Base-by-base conservation (phyloP, 1,284 basidiomycete genomes). In the Cryptococcus sp. region DNA sequence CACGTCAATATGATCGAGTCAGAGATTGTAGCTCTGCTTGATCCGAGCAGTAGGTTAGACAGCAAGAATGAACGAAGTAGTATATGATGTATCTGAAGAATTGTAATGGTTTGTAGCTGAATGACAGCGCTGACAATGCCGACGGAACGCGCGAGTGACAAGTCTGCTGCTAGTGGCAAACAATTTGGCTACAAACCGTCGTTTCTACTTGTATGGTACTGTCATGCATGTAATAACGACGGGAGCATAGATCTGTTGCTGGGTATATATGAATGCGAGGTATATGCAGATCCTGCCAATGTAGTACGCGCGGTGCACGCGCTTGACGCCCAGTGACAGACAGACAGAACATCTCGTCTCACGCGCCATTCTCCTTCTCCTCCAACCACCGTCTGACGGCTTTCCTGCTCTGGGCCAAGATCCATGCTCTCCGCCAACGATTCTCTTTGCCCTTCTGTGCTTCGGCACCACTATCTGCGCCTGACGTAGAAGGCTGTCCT, bases 341-440 rank as follows among this genome's bases (percentile, higher is more conserved):
- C 25, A 19, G 40, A 39, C 35, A 50, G 22, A 50, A 30, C 2
- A 40, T 13, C 1, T 35, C 5, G 10, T 23, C 17, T 22, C 17
- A 5, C 23, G 38, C 8, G 27, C 42, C 10, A 63, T 65, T 49
- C 61, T 80, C 30, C 30, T 35, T 35, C 56, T 85, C 82, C 67
- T 69, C 86, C 82, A 58, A 84, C 87, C 39, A 82, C 84, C 54
- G 55, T 53, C 75, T 55, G 2, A 78, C 77, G 5, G 69, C 71
- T 58, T 71, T 70, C 45, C 72, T 60, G 38, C 71, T 67, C 55
- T 73, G 67, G 10, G 65, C 60, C 55, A 78, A 85, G 82, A 88
- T 66, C 76, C 77, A 78, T 84, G 27, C 84, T 82, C 25, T 84
- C 83, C 51, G 85, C 85, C 46, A 84, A 65, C 82, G 53, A 55